Conservation (phyloP, 2,329 filamentous ascomycete species). For the Rhinocladiella similis region DNA sequence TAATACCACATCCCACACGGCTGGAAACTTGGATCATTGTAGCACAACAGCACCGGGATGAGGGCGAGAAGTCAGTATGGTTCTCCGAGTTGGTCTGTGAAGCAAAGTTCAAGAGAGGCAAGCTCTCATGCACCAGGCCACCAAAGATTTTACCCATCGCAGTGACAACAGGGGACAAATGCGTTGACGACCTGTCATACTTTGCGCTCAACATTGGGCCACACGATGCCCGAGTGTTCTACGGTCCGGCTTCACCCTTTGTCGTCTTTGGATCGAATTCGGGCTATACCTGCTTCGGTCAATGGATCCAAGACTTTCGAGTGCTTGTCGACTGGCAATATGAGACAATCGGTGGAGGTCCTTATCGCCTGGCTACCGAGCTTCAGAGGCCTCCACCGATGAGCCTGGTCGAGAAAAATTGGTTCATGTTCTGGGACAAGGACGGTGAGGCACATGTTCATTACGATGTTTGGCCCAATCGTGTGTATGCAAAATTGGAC, state of each 20-base stretch:
- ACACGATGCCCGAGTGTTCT: slow-evolving; percentile 60
- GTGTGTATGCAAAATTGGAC: slow-evolving; percentile 50
- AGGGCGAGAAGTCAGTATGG: slow-evolving; percentile 33
- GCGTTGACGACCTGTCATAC: slow-evolving; percentile 44
- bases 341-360: slow-evolving; percentile 39
- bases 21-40: slow-evolving; percentile 54
- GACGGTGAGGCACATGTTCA: slow-evolving; percentile 52
- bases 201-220: slow-evolving; percentile 45
- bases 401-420: slow-evolving; percentile 59
- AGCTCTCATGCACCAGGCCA: slow-evolving; percentile 18
- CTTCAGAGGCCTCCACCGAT: slow-evolving; percentile 52
- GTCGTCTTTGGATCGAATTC: slow-evolving; percentile 59
- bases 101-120: slow-evolving; percentile 43
- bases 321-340: slow-evolving; percentile 48
- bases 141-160: slow-evolving; percentile 37
- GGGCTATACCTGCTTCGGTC: slow-evolving; percentile 55
- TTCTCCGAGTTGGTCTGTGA: slow-evolving; percentile 53
- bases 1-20: slow-evolving; percentile 56
- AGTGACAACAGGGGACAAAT: slow-evolving; percentile 48
- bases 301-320: slow-evolving; percentile 58
- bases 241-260: slow-evolving; percentile 53
- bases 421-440: slow-evolving; percentile 61
- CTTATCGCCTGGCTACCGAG: slow-evolving; percentile 37
- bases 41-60: slow-evolving; percentile 46
- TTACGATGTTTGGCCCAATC: slow-evolving; percentile 52